Evolutionary conservation across 129 eudicot genomes (phyloP).

Genomic region (Logfia minima): DNA sequence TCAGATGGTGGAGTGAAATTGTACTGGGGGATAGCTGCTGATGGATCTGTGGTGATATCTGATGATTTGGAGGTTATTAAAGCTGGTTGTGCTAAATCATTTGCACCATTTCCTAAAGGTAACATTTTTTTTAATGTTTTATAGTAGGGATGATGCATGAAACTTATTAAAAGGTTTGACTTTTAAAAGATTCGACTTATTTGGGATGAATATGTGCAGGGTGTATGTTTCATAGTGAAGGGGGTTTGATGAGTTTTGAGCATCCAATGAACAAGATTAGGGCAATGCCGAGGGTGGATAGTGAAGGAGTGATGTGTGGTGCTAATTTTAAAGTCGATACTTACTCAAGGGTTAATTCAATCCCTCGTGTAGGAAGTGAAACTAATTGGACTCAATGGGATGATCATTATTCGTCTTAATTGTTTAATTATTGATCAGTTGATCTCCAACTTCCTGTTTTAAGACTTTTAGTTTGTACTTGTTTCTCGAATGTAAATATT

Average conservation of each 20-base stretch:
- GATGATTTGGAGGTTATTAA: conserved; percentile 76
- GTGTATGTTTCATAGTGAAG: conserved; percentile 90
- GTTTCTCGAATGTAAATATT: conserved; percentile 32
- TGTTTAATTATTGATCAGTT: background rate
- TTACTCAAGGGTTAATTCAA: conserved; percentile 68
- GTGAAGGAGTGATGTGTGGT: conserved; percentile 95
- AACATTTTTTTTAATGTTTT: background rate
- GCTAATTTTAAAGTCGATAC: conserved; percentile 85
- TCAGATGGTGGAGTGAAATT: conserved; percentile 87
- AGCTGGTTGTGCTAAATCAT: conserved; percentile 90
- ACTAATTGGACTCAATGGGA: conserved; percentile 84
- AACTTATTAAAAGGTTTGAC: background rate
- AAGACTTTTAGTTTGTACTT: background rate
- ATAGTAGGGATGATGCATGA: background rate
- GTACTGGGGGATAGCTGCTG: conserved; percentile 88
- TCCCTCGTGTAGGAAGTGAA: conserved; percentile 85
- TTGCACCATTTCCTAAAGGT: conserved; percentile 94
- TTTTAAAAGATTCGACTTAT: background rate
- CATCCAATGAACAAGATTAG: conserved; percentile 92
- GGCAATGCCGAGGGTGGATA: conserved; percentile 95
- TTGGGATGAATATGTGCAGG: conserved; percentile 40
- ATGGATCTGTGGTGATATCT: conserved; percentile 90
- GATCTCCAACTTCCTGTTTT: background rate
- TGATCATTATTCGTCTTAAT: conserved; percentile 30
- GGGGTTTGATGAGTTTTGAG: conserved; percentile 96